These are phyloP conservation scores for Cladobotryum protrusum DNA, from an alignment of 2,329 filamentous ascomycete species.

Conservation along the genomic window DNA sequence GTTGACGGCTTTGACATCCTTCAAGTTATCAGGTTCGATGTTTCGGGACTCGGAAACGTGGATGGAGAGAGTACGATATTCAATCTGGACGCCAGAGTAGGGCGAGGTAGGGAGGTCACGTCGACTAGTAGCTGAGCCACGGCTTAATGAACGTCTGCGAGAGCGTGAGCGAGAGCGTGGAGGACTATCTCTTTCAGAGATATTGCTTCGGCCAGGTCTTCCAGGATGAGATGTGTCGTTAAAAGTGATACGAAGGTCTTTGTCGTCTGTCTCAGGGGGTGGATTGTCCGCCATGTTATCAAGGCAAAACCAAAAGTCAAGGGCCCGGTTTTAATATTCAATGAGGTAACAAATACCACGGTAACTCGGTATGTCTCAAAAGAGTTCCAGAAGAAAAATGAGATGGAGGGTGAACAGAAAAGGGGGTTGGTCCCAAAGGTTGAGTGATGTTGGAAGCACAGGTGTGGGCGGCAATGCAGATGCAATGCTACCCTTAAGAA, in stretches of 20 bases:
- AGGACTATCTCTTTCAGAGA: slow-evolving; percentile 5
- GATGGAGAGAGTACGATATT: slow-evolving; percentile 36
- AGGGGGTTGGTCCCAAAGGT: background rate
- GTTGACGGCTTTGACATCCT: slow-evolving; percentile 20
- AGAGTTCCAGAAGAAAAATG: background rate
- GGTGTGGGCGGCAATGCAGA: background rate
- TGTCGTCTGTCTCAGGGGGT: slow-evolving; percentile 15
- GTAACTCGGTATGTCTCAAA: background rate
- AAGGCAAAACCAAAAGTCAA: too few species aligned
- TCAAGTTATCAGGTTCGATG: slow-evolving; percentile 17
- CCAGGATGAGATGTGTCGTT: slow-evolving; percentile 17
- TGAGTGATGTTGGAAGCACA: too few species aligned
- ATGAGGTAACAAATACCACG: too few species aligned
- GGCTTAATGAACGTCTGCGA: slow-evolving; percentile 19
- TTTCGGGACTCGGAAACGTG: slow-evolving; percentile 33
- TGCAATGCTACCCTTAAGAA: background rate
- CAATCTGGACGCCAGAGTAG: slow-evolving; percentile 32
- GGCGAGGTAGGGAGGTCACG: slow-evolving; percentile 25
- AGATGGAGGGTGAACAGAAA: background rate
- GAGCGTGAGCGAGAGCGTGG: slow-evolving; percentile 15
- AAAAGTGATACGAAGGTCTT: slow-evolving; percentile 21
- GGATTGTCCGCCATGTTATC: slow-evolving; percentile 16
- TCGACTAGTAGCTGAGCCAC: slow-evolving; percentile 13
- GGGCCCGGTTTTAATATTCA: too few species aligned
- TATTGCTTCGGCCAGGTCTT: slow-evolving; percentile 12